Evolutionary conservation across 345 rosid species (phyloP).

Genomic region (Corchorus capsularis): DNA sequence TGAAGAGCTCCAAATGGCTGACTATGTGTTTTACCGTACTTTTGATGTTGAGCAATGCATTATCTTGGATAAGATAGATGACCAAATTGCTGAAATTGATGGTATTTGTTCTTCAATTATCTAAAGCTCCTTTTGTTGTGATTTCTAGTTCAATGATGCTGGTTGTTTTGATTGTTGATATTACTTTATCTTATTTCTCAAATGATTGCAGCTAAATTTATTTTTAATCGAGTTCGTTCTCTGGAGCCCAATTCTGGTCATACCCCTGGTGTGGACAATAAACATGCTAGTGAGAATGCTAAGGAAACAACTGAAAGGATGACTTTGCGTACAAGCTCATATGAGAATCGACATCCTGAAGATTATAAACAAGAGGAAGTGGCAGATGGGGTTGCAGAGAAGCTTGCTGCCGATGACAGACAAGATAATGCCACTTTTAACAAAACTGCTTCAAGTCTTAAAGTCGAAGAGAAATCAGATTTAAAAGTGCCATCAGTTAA

Average conservation of each 20-base stretch:
- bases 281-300: slow-evolving; percentile 27
- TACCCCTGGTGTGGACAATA: slow-evolving; percentile 36
- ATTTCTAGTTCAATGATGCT: slow-evolving; percentile 10
- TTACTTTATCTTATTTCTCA: slow-evolving; percentile 26
- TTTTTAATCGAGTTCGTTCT: slow-evolving; percentile 52
- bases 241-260: slow-evolving; percentile 26
- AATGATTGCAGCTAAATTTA: slow-evolving; percentile 62
- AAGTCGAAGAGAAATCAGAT: slow-evolving; percentile 27
- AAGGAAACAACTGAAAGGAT: slow-evolving; percentile 12
- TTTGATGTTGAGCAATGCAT: slow-evolving; percentile 64
- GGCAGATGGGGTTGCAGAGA: slow-evolving; percentile 15
- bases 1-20: slow-evolving; percentile 54
- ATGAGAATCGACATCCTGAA: slow-evolving; percentile 10
- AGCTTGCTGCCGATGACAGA: slow-evolving; percentile 4
- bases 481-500: slow-evolving; percentile 20
- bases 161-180: slow-evolving; percentile 19
- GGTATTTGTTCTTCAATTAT: slow-evolving; percentile 44
- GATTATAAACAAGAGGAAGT: background rate
- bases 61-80: slow-evolving; percentile 59
- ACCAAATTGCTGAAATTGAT: slow-evolving; percentile 61
- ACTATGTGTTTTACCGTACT: slow-evolving; percentile 63
- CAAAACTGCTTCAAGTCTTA: background rate
- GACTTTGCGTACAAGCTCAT: slow-evolving; percentile 18
- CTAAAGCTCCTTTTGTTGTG: background rate
- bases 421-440: slow-evolving; percentile 22